Evolutionary conservation across 2,329 filamentous ascomycete genomes (phyloP).

Genomic region (Knufia fluminis): DNA sequence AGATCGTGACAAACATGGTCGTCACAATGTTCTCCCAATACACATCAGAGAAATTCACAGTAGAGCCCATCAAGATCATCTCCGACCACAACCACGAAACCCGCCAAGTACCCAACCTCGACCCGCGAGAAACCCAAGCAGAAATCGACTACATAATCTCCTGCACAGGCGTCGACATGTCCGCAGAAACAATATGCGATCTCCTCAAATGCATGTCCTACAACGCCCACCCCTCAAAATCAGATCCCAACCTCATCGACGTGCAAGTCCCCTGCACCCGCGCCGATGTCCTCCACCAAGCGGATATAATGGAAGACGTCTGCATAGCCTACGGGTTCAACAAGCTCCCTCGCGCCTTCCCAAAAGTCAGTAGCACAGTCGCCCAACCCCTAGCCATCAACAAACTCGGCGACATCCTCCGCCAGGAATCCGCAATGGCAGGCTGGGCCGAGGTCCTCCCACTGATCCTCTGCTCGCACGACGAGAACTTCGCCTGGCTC

Average conservation of each 20-base stretch:
- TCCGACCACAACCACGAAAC: constrained; percentile 84
- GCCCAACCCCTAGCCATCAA: constrained; percentile 84
- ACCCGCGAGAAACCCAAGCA: constrained; percentile 66
- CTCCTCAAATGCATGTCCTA: constrained; percentile 85
- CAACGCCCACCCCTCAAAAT: constrained; percentile 63
- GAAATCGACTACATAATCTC: constrained; percentile 90
- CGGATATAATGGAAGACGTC: constrained; percentile 97
- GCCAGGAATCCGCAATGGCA: constrained; percentile 80
- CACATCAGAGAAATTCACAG: constrained; percentile 76
- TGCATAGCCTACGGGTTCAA: constrained; percentile 98
- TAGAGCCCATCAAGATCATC: constrained; percentile 86
- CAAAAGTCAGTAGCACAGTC: constrained; percentile 75
- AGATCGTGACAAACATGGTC: constrained; percentile 91
- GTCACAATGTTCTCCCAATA: constrained; percentile 96
- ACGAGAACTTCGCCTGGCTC: constrained; percentile 95
- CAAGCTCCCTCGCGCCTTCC: constrained; percentile 77
- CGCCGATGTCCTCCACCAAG: constrained; percentile 90
- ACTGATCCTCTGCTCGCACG: constrained; percentile 90
- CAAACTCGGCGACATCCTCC: constrained; percentile 87
- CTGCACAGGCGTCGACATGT: constrained; percentile 73
- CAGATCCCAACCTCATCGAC: constrained; percentile 62
- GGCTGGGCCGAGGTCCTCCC: constrained; percentile 97
- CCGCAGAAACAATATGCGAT: constrained; percentile 64
- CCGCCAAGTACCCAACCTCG: constrained; percentile 69
- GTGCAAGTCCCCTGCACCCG: constrained; percentile 79